Conservation (phyloP, 2,329 filamentous ascomycete genomes). For the Tolypocladium tundrense region DNA sequence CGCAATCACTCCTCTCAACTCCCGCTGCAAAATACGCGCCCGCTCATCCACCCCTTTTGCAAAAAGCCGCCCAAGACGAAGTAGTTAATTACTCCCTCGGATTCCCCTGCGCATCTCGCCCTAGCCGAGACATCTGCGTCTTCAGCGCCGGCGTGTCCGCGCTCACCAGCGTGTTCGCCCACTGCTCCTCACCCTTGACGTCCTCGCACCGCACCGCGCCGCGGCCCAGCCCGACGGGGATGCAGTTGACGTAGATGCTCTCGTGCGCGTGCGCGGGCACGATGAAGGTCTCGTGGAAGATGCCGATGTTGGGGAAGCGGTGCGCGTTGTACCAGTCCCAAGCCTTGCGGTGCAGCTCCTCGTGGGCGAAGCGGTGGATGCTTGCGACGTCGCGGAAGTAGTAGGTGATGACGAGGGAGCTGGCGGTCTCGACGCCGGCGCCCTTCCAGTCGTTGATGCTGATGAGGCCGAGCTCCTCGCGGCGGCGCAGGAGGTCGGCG, state of each 20-base stretch:
- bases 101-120: slow-evolving; percentile 13
- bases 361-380: slow-evolving; percentile 42
- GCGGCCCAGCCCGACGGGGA: slow-evolving; percentile 24
- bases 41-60: too few species aligned
- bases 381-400: slow-evolving; percentile 41
- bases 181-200: slow-evolving; percentile 14
- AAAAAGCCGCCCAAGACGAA: background rate
- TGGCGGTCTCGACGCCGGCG: slow-evolving; percentile 25
- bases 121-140: slow-evolving; percentile 23
- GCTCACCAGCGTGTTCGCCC: slow-evolving; percentile 23
- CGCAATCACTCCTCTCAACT: background rate
- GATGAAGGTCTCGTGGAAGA: slow-evolving; percentile 45
- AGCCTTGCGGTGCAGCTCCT: slow-evolving; percentile 31
- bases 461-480: slow-evolving; percentile 36
- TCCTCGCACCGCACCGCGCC: slow-evolving; percentile 13
- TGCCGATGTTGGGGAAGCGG: slow-evolving; percentile 29
- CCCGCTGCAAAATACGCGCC: background rate
- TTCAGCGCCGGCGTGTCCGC: slow-evolving; percentile 19
- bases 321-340: slow-evolving; percentile 39
- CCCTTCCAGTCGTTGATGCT: slow-evolving; percentile 29
- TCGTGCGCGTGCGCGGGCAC: slow-evolving; percentile 36
- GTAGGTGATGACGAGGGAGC: slow-evolving; percentile 31
- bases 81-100: slow-evolving; percentile 1
- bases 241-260: slow-evolving; percentile 37
- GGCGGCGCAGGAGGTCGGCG: slow-evolving; percentile 19